Evolutionary conservation across 2,329 filamentous ascomycete species (phyloP).

Genomic region (Apiospora arundinis): DNA sequence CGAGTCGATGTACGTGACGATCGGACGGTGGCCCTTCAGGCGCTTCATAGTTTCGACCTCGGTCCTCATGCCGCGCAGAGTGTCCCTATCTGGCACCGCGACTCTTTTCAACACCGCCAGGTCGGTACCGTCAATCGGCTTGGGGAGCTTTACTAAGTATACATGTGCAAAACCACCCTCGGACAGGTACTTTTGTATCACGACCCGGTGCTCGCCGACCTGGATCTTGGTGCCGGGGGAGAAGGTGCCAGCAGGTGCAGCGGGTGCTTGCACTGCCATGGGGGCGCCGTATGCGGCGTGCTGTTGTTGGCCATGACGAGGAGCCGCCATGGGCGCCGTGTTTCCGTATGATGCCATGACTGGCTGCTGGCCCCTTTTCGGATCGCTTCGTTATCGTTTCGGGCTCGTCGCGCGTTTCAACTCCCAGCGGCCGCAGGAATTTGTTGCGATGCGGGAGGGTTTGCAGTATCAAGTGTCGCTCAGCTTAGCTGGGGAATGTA

Average conservation of each 20-base stretch:
- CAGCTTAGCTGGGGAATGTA: slow-evolving; percentile 11
- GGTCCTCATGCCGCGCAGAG: slow-evolving; percentile 93
- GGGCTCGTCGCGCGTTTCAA: not conserved
- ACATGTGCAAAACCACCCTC: slow-evolving; percentile 98
- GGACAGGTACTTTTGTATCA: slow-evolving; percentile 96
- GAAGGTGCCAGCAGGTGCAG: slow-evolving; percentile 83
- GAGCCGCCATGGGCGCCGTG: slow-evolving; percentile 38
- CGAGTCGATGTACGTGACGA: slow-evolving; percentile 98
- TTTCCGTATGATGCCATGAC: slow-evolving; percentile 40
- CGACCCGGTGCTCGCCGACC: slow-evolving; percentile 88
- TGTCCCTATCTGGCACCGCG: slow-evolving; percentile 93
- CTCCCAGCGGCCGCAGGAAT: not conserved
- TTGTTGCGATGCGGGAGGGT: not conserved
- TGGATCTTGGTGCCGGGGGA: slow-evolving; percentile 94
- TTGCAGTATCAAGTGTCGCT: not conserved
- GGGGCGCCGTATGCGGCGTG: slow-evolving; percentile 50
- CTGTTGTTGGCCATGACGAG: slow-evolving; percentile 50
- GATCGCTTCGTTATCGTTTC: slow-evolving; percentile 13
- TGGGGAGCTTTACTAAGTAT: slow-evolving; percentile 88
- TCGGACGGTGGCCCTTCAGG: slow-evolving; percentile 92
- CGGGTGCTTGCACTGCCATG: slow-evolving; percentile 39
- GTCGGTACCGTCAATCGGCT: slow-evolving; percentile 78
- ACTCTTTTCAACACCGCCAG: slow-evolving; percentile 91
- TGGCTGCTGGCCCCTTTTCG: slow-evolving; percentile 25
- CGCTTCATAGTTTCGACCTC: slow-evolving; percentile 99